phyloP scores from a whole-genome alignment of 2,329 filamentous ascomycete genomes.

The Trichophyton rubrum region DNA sequence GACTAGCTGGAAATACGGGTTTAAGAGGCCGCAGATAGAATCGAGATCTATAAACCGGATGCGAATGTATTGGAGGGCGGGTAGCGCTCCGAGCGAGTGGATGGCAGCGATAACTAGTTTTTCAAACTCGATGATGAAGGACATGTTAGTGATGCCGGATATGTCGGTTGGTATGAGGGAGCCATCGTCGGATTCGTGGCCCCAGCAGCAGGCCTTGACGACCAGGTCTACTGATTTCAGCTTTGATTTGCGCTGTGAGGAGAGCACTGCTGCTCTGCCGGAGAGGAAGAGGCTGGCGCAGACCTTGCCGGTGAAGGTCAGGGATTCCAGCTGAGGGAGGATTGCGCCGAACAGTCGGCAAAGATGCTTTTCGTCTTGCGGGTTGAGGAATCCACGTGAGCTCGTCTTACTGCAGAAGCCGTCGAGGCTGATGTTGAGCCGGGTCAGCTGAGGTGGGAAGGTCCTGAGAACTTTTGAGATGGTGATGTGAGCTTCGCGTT shows the following conservation, averaged over 20 bases:
- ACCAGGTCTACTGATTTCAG: constrained; percentile 58
- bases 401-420: constrained; percentile 56
- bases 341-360: constrained; percentile 52
- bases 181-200: constrained; percentile 15
- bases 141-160: constrained; percentile 58
- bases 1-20: constrained; percentile 57
- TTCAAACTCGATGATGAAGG: constrained; percentile 61
- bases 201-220: constrained; percentile 61
- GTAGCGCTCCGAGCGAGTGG: constrained; percentile 46
- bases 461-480: constrained; percentile 51
- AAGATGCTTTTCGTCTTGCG: constrained; percentile 48
- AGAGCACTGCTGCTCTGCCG: constrained; percentile 41
- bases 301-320: constrained; percentile 60
- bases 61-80: constrained; percentile 50
- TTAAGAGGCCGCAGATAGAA: constrained; percentile 55
- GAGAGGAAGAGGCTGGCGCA: constrained; percentile 57
- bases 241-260: constrained; percentile 28
- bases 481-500: constrained; percentile 59
- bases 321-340: constrained; percentile 50
- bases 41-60: constrained; percentile 68
- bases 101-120: constrained; percentile 53
- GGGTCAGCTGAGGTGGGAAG: constrained; percentile 47
- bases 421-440: constrained; percentile 57
- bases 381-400: constrained; percentile 28
- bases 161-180: constrained; percentile 46